phyloP scores from a whole-genome alignment of 2,329 filamentous ascomycete species.

The Talaromyces sp. region DNA sequence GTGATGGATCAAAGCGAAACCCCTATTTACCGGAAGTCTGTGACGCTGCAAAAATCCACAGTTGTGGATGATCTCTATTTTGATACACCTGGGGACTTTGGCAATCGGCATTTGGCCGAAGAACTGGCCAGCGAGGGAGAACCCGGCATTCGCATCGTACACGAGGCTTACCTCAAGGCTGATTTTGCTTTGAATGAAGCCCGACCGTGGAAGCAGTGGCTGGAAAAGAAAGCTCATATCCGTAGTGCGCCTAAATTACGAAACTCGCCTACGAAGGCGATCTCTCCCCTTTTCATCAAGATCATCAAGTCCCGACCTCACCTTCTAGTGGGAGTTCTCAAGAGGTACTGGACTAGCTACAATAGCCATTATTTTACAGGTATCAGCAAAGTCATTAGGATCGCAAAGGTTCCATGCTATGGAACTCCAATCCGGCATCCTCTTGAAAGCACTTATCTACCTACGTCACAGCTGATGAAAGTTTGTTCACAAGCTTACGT shows the following conservation, averaged over 20 bases:
- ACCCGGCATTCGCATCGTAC: background rate
- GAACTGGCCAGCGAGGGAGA: background rate
- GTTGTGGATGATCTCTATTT: conserved; percentile 9
- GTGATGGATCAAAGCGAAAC: background rate
- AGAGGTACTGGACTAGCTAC: conserved; percentile 6
- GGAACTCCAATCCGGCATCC: background rate
- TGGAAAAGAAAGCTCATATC: background rate
- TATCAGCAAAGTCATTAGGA: background rate
- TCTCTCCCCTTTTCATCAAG: background rate
- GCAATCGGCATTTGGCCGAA: background rate
- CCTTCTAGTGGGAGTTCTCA: background rate
- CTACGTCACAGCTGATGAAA: background rate
- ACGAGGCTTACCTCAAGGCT: background rate
- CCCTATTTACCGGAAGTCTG: background rate
- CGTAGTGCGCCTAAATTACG: background rate
- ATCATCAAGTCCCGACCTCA: background rate
- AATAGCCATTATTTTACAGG: background rate
- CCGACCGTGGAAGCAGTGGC: background rate
- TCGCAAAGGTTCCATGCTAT: background rate
- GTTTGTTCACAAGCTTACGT: background rate
- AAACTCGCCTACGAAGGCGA: background rate
- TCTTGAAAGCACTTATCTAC: background rate
- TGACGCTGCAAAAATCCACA: background rate
- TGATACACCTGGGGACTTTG: background rate
- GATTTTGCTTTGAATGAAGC: background rate